Percentiles rank a stretch among this genome's conserved stretches.
phyloP scores from a whole-genome alignment of 2,329 filamentous ascomycete genomes.

The Hymenoscyphus fructigenus region DNA sequence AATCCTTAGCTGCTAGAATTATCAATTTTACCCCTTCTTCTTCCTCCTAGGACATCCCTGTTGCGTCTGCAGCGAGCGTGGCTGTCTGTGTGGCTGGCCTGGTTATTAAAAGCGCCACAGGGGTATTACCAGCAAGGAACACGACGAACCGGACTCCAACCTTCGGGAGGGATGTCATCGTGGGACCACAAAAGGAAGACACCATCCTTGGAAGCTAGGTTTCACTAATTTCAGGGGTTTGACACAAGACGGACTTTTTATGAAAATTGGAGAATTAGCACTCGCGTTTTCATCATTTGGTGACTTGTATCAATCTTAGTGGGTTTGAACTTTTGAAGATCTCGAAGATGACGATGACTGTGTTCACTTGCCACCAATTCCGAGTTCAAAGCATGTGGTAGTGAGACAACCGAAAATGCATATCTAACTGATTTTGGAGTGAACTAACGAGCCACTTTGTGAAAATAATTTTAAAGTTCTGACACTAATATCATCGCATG shows the following conservation, averaged over 20 bases:
- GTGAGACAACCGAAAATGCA: neutral
- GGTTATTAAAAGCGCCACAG: neutral
- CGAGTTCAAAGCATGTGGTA: neutral
- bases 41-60: neutral
- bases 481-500: neutral
- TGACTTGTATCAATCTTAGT: neutral
- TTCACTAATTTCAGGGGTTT: conserved; percentile 5
- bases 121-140: neutral
- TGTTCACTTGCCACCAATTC: neutral
- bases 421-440: neutral
- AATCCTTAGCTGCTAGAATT: neutral
- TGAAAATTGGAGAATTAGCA: neutral
- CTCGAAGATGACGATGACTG: neutral
- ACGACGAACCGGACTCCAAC: too few species aligned
- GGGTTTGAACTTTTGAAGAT: neutral
- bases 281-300: neutral
- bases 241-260: neutral
- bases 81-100: neutral
- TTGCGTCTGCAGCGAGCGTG: neutral
- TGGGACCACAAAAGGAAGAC: neutral
- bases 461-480: neutral
- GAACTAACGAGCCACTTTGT: neutral
- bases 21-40: neutral
- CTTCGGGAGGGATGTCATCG: too few species aligned
- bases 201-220: neutral